These are phyloP conservation scores for Casaregolazyma suthepensis DNA, from an alignment of 1,139 yeast species.

Conservation along the genomic window DNA sequence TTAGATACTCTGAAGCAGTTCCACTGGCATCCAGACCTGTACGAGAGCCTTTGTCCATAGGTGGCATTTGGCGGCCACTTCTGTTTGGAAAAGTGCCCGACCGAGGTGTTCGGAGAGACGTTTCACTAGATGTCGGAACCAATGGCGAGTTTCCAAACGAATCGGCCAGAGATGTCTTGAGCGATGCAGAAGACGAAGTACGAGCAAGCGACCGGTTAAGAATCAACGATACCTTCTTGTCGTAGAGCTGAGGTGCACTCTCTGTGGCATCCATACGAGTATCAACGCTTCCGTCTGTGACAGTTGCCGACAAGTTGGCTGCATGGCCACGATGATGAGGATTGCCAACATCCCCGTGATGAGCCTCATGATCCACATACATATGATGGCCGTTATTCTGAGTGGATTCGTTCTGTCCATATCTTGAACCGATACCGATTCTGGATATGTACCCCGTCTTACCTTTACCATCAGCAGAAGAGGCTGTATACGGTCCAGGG, in stretches of 20 bases:
- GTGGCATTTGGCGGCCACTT: constrained; percentile 1
- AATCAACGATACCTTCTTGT: constrained; percentile 69
- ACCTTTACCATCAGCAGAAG: not conserved
- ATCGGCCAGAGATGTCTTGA: constrained; percentile 59
- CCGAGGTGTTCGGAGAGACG: not conserved
- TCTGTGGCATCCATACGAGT: constrained; percentile 44
- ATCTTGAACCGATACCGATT: not conserved
- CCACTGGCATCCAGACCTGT: not conserved
- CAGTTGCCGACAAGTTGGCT: constrained; percentile 34
- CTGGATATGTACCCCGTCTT: not conserved
- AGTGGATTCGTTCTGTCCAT: not conserved
- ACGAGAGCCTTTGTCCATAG: not conserved
- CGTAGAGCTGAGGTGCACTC: constrained; percentile 73
- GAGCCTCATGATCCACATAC: not conserved
- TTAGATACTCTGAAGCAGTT: not conserved
- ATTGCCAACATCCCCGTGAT: not conserved
- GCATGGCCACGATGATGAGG: constrained; percentile 17
- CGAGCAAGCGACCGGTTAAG: constrained; percentile 69
- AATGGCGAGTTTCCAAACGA: constrained; percentile 26
- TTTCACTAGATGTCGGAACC: constrained; percentile 13
- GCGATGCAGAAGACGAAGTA: constrained; percentile 69
- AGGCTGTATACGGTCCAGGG: not conserved
- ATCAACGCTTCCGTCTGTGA: constrained; percentile 39
- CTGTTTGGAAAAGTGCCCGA: not conserved
- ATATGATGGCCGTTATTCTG: not conserved